Evolutionary conservation across 1,284 basidiomycete species (phyloP), one percentile per base, ranked within the genome.

Genomic region (Cryptococcus deneoformans): DNA sequence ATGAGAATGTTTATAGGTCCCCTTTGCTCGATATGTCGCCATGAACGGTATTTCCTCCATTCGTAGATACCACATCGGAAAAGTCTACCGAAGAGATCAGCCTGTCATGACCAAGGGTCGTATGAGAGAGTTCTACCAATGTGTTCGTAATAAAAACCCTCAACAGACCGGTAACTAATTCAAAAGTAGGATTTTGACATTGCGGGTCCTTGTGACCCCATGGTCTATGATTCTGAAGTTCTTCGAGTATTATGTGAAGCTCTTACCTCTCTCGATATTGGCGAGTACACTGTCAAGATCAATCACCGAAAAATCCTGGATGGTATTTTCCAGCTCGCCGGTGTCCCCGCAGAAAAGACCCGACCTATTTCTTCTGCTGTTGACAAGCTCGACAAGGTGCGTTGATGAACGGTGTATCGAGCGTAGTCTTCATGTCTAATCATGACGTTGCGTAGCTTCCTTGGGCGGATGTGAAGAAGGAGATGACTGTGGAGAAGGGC

Each of bases 41-140:
- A 98, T 98, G 92, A 88, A 87, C 67, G 88, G 90, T 24, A 85
- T 85, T 49, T 86, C 85, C 55, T 61, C 79, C 62, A 83, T 85
- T 76, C 98, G 98, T 80, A 79, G 97, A 39, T 99, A 94, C 86
- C 95, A 99, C 79, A 88, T 99, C 54, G 94, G 93, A 36, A 99
- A 99, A 79, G 95, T 99, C 29, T 99, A 99, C 79, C 82, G 96
- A 62, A 81, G 96, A 72, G 95, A 99, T 78, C 94, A 90, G 71
- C 95, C 96, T 1, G 94, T 95, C 58, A 94, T 99, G 89, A 89
- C 87, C 53, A 99, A 99, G 80, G 95, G 95, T 4, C 84, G 95
- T 42, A 97, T 99, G 92, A 85, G 95, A 62, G 95, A 99, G 80
- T 99, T 99, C 75, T 94, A 92, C 73, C 95, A 99, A 80, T 97